Percentiles rank a stretch among this genome's conserved stretches.
Conservation (phyloP, 75 land plant genomes). For the Chamaecyparis obtusa region DNA sequence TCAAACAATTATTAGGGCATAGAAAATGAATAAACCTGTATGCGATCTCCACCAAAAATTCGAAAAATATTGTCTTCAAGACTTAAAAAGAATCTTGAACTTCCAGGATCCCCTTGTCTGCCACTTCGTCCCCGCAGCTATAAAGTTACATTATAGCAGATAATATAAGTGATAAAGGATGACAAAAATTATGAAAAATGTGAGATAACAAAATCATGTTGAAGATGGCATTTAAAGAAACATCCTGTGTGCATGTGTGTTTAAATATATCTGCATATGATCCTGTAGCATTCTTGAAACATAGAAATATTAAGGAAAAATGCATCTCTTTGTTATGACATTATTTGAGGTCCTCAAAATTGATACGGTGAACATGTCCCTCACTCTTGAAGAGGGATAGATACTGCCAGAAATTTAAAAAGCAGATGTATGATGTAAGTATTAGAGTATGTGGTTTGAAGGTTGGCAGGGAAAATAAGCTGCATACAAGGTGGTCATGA, state of each 20-base stretch:
- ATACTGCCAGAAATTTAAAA: neutral
- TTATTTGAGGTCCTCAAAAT: neutral
- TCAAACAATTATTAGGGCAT: neutral
- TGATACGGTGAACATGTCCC: neutral
- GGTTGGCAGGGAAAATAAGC: neutral
- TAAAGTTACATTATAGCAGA: neutral
- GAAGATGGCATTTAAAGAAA: neutral
- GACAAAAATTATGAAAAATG: neutral
- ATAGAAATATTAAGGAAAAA: neutral
- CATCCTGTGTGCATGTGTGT: neutral
- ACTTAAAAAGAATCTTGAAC: slow-evolving; percentile 97
- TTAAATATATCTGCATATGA: neutral
- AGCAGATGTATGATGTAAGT: neutral
- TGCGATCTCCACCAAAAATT: slow-evolving; percentile 97
- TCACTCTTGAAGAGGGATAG: neutral
- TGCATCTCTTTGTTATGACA: neutral
- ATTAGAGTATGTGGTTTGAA: neutral
- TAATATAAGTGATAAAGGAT: neutral
- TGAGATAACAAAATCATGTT: neutral
- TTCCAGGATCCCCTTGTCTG: slow-evolving; percentile 98
- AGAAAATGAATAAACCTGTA: slow-evolving; percentile 60
- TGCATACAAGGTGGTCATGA: neutral
- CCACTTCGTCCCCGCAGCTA: slow-evolving; percentile 98
- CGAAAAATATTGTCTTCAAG: slow-evolving; percentile 98
- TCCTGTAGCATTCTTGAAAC: neutral